Base-by-base conservation (phyloP, 495 filamentous ascomycete genomes). In the Jackrogersella minutella region DNA sequence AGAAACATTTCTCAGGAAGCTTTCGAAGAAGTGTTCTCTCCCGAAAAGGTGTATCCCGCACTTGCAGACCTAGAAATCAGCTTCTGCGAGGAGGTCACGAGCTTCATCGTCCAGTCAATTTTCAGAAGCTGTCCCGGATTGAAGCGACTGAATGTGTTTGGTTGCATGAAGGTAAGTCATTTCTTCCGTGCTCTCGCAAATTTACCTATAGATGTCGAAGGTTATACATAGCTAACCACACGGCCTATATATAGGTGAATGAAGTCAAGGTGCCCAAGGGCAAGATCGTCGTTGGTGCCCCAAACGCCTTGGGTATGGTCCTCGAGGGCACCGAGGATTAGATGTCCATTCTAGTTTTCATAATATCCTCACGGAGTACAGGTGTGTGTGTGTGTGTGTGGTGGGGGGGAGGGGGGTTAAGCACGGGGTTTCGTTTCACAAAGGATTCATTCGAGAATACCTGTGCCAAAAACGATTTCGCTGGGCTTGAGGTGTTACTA, bases 231-330 rank as follows among this genome's bases (percentile, higher is more conserved):
- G 46, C 71, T 73, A 66, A 73, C 46, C 22, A 53, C 64, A 69
- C 60, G 36, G 39, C 17, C 8, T 24, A 19, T 36, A 74, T 24
- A 19, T 36, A 74, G 72, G 85, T 96, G 30, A 80, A 76, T 65
- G 87, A 92, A 52, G 83, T 91, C 13, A 77, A 79, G 26, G 88
- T 95, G 36, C 92, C 92, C 1, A 80, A 76, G 46, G 90, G 89
- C 19, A 88, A 91, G 65, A 88, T 91, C 11, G 77, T 96, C 24
- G 88, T 97, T 55, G 93, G 93, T 2, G 83, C 91, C 49, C 88
- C 90, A 30, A 90, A 85, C 70, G 90, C 89, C 6, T 26, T 77
- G 52, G 84, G 84, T 1, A 85, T 86, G 82, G 76, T 82, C 9
- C 84, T 84, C 16, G 79, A 84, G 51, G 83, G 84, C 22, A 71